These are phyloP conservation scores for Obba rivulosa DNA, from an alignment of 768 basidiomycete genomes.

Conservation along the genomic window DNA sequence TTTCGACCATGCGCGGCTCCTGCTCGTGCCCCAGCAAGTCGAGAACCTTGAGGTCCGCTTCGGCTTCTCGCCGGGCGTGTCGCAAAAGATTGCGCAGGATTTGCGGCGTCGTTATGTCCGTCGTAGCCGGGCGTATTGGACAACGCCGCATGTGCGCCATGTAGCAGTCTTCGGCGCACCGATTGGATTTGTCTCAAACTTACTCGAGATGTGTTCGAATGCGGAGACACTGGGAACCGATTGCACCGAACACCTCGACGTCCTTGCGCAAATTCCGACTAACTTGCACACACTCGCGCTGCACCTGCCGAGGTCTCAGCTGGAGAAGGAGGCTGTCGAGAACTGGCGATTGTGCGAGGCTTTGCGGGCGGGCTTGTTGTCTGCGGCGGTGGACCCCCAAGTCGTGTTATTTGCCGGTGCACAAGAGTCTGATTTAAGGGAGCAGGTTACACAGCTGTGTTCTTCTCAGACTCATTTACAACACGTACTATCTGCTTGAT, in stretches of 20 bases:
- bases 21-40: conserved; percentile 27
- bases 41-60: conserved; percentile 30
- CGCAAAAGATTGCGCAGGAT: conserved; percentile 18
- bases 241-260: conserved; percentile 6
- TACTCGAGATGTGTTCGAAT: conserved; percentile 10
- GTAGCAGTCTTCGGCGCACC: conserved; percentile 5
- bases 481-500: too few species aligned
- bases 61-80: conserved; percentile 18
- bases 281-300: conserved; percentile 12
- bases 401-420: too few species aligned
- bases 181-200: conserved; percentile 12
- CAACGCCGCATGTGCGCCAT: conserved; percentile 28
- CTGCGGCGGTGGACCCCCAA: too few species aligned
- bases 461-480: too few species aligned
- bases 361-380: conserved; percentile 7
- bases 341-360: conserved; percentile 11
- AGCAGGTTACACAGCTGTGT: too few species aligned
- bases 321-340: conserved; percentile 7
- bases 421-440: too few species aligned
- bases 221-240: conserved; percentile 11
- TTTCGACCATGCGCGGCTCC: conserved; percentile 27
- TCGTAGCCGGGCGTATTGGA: conserved; percentile 22
- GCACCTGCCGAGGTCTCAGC: background rate
- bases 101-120: conserved; percentile 14
- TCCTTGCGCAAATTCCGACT: conserved; percentile 7